Conservation (phyloP, 257 asterid species). For the Lantana camara region DNA sequence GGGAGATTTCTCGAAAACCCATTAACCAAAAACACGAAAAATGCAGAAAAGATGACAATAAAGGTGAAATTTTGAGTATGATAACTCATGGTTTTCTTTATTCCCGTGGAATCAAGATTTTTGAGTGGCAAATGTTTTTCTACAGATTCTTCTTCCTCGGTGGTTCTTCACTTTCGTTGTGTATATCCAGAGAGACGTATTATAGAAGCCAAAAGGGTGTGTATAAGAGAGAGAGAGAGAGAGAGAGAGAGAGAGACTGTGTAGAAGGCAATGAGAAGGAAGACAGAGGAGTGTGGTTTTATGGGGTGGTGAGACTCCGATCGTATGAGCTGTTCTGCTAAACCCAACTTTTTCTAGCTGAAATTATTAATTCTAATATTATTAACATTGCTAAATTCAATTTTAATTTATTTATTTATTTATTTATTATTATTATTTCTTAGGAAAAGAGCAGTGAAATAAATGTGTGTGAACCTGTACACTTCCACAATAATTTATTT, state of each 20-base stretch:
- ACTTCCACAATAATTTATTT: background rate
- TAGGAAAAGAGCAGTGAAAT: too few species aligned
- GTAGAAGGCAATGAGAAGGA: constrained; percentile 21
- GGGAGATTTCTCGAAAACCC: constrained; percentile 73
- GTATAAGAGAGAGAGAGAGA: constrained; percentile 22
- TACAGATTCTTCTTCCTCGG: constrained; percentile 19
- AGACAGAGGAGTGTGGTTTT: constrained; percentile 40
- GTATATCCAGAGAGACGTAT: constrained; percentile 31
- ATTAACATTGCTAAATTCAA: background rate
- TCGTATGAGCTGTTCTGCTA: constrained; percentile 39
- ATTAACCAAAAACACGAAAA: constrained; percentile 37
- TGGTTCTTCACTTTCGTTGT: constrained; percentile 17
- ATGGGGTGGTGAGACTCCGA: constrained; percentile 51
- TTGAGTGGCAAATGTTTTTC: background rate
- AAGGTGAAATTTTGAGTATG: constrained; percentile 24
- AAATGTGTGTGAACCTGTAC: background rate
- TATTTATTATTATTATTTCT: too few species aligned
- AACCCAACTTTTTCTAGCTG: constrained; percentile 14
- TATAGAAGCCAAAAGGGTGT: constrained; percentile 32
- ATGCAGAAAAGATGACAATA: constrained; percentile 35
- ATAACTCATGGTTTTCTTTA: constrained; percentile 38
- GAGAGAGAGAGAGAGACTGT: constrained; percentile 25
- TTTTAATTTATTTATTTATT: too few species aligned
- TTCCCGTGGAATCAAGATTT: background rate
- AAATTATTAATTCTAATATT: background rate